Percentiles rank a stretch among this genome's conserved stretches.
phyloP scores from a whole-genome alignment of 2,329 filamentous ascomycete species.

The Colletotrichum limetticola region DNA sequence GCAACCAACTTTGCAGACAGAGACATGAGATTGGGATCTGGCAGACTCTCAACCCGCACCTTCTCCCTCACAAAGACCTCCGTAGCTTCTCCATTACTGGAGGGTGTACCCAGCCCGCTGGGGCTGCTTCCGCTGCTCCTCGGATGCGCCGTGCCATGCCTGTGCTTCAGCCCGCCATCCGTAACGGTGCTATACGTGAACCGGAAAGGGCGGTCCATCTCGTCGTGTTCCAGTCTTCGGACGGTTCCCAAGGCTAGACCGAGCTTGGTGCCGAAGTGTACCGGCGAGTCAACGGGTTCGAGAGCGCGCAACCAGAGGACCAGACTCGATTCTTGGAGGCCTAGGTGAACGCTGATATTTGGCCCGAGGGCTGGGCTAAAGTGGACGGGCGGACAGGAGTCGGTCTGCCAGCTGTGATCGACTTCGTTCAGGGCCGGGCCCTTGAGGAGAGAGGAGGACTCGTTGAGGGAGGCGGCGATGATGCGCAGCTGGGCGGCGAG shows the following conservation, averaged over 20 bases:
- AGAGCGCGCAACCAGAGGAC: constrained; percentile 77
- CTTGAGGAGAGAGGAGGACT: constrained; percentile 64
- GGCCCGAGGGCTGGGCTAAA: constrained; percentile 60
- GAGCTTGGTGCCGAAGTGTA: constrained; percentile 73
- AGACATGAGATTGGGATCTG: constrained; percentile 87
- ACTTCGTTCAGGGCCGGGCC: constrained; percentile 57
- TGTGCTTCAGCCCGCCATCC: constrained; percentile 36
- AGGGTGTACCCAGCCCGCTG: constrained; percentile 24
- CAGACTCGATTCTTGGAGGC: constrained; percentile 75
- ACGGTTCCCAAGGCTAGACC: constrained; percentile 75
- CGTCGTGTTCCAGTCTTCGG: constrained; percentile 77
- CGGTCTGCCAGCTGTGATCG: constrained; percentile 56
- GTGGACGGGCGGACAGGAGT: constrained; percentile 55
- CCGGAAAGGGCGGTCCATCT: constrained; percentile 80
- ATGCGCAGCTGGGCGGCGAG: constrained; percentile 66
- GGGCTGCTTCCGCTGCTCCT: constrained; percentile 13
- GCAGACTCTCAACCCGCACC: constrained; percentile 81
- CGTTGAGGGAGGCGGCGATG: constrained; percentile 63
- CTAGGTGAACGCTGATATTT: constrained; percentile 79
- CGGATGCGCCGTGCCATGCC: constrained; percentile 25
- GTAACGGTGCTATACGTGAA: constrained; percentile 56
- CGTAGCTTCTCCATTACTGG: constrained; percentile 41
- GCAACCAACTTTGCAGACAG: constrained; percentile 85
- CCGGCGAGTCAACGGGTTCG: constrained; percentile 71
- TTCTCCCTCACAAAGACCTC: constrained; percentile 92